Conservation (phyloP, 169 alveolate genomes). For the Cryptosporidium sp. region DNA sequence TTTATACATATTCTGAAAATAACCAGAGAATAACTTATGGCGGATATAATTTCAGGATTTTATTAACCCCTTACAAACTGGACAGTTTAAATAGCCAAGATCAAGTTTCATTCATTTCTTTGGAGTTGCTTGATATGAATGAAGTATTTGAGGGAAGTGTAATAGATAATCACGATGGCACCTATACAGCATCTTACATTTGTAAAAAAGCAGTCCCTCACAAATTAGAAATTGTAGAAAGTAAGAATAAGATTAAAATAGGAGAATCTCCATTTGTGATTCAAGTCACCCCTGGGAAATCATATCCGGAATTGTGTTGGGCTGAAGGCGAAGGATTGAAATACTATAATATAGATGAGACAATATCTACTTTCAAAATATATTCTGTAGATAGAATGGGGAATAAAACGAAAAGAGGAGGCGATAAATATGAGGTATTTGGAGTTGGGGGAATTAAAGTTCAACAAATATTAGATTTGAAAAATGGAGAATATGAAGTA, state of each 20-base stretch:
- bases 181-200: conserved; percentile 64
- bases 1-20: conserved; percentile 58
- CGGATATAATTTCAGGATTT: conserved; percentile 45
- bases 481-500: conserved; percentile 73
- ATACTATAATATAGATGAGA: conserved; percentile 17
- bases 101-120: conserved; percentile 19
- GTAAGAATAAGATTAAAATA: conserved; percentile 19
- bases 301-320: conserved; percentile 67
- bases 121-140: conserved; percentile 57
- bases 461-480: conserved; percentile 75
- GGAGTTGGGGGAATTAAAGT: conserved; percentile 79
- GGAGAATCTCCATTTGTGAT: conserved; percentile 68
- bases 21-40: conserved; percentile 54
- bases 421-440: conserved; percentile 76
- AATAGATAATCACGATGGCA: conserved; percentile 59
- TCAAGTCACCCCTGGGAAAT: conserved; percentile 58
- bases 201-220: conserved; percentile 74
- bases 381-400: conserved; percentile 72
- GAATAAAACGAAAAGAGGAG: conserved; percentile 76
- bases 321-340: conserved; percentile 68
- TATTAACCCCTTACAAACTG: conserved; percentile 58
- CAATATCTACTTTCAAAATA: conserved; percentile 38
- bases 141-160: conserved; percentile 65
- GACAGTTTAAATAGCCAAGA: background rate
- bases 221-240: conserved; percentile 46